These are phyloP conservation scores for Jackrogersella minutella DNA, from an alignment of 495 filamentous ascomycete genomes.

Conservation along the genomic window DNA sequence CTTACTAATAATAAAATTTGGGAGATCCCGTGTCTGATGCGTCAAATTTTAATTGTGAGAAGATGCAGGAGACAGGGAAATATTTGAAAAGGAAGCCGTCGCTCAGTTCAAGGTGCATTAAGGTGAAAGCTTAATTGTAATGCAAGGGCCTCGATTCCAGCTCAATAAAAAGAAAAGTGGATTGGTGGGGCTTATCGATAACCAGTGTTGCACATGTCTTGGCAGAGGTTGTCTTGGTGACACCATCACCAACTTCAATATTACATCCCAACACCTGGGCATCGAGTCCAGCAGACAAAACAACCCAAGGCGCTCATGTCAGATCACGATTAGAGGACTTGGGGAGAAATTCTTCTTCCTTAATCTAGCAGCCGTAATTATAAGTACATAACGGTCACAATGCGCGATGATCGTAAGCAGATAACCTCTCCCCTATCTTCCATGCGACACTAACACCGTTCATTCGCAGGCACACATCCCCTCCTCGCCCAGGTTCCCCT, in stretches of 20 bases:
- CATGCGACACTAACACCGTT: conserved; percentile 15
- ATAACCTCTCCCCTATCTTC: background rate
- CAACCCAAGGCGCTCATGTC: background rate
- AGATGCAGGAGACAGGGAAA: no score
- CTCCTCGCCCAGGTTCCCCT: conserved; percentile 91
- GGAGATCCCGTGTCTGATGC: no score
- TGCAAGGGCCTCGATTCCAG: background rate
- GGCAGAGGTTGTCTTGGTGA: background rate
- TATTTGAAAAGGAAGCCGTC: background rate
- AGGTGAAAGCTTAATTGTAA: background rate
- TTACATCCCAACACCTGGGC: no score
- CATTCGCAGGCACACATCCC: conserved; percentile 73
- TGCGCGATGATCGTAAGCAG: conserved; percentile 58
- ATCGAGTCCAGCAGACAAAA: background rate
- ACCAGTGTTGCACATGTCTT: background rate
- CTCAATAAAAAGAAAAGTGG: conserved; percentile 11
- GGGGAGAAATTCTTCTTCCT: background rate
- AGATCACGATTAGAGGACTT: background rate
- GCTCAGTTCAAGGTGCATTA: background rate
- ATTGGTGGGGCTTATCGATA: conserved; percentile 26
- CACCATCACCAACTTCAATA: background rate
- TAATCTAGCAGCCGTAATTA: background rate
- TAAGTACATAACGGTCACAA: conserved; percentile 40
- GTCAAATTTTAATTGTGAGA: no score
- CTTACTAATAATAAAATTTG: background rate